Evolutionary conservation across 192 early-diverging fungal genomes (phyloP).

Genomic region (Phlyctochytrium planicorne): DNA sequence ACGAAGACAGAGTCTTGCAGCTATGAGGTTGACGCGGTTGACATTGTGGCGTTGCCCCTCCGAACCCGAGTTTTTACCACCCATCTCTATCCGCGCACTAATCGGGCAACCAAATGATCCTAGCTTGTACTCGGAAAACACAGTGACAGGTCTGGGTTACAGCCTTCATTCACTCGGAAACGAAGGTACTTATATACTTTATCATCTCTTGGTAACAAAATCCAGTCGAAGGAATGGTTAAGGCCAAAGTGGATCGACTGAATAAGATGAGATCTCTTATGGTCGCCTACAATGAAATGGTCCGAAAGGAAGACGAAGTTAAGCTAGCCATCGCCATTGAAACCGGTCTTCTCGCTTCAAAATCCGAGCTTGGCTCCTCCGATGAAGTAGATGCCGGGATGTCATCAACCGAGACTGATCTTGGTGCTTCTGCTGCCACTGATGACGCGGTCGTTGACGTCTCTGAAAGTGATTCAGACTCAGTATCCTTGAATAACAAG

Average conservation of each 20-base stretch:
- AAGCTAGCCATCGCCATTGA: constrained; percentile 35
- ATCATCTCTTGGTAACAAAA: not conserved
- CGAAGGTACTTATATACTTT: constrained; percentile 21
- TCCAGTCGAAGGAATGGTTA: constrained; percentile 32
- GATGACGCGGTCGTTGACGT: not conserved
- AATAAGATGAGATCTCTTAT: constrained; percentile 34
- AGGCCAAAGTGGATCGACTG: constrained; percentile 37
- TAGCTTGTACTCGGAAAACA: constrained; percentile 24
- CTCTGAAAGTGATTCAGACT: not conserved
- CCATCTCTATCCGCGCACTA: constrained; percentile 3
- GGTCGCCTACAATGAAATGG: constrained; percentile 27
- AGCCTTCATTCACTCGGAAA: constrained; percentile 39
- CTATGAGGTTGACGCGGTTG: not conserved
- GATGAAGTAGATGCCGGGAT: constrained; percentile 7
- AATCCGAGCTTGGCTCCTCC: not conserved
- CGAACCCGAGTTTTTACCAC: constrained; percentile 43
- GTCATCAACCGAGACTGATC: not conserved
- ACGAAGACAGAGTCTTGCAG: constrained; percentile 6
- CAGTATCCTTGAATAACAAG: not conserved
- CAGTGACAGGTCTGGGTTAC: constrained; percentile 41
- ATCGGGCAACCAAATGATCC: not conserved
- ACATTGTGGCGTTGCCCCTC: constrained; percentile 30
- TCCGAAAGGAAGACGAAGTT: constrained; percentile 34
- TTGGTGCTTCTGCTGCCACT: not conserved
- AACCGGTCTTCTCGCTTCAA: constrained; percentile 23